A percentile compares a stretch with the other conserved stretches of the same genome.
Evolutionary conservation across 2,329 filamentous ascomycete genomes (phyloP).

Genomic region (Ophiosphaerella herpotricha): DNA sequence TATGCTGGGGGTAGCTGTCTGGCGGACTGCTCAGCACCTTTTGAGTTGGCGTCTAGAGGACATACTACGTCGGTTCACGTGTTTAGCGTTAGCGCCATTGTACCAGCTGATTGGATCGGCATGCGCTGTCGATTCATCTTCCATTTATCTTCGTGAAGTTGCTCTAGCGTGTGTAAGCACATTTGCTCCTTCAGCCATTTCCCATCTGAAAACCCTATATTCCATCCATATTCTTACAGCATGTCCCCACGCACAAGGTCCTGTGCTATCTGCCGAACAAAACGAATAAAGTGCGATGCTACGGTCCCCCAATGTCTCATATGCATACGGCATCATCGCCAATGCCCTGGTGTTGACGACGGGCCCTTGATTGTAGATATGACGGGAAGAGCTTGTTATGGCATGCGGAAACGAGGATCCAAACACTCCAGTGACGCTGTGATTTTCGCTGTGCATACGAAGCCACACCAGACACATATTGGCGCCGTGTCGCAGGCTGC

Average conservation of each 20-base stretch:
- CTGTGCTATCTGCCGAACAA: conserved; percentile 35
- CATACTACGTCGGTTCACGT: no score
- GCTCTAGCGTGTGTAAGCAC: no score
- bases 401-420: conserved; percentile 16
- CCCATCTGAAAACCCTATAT: not conserved
- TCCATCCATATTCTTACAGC: not conserved
- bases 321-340: conserved; percentile 27
- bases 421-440: not conserved
- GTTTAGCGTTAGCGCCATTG: no score
- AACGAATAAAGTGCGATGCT: conserved; percentile 41
- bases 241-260: conserved; percentile 35
- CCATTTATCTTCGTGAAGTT: no score
- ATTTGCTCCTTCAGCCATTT: not conserved
- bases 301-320: conserved; percentile 37
- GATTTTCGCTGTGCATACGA: no score
- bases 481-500: conserved; percentile 19
- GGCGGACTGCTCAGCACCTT: no score
- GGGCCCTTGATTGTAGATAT: conserved; percentile 41
- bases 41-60: no score
- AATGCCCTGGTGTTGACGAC: conserved; percentile 31
- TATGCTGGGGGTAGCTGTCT: no score
- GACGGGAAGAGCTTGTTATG: conserved; percentile 19
- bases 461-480: not conserved
- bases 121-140: no score
- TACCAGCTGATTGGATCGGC: no score